phyloP scores from a whole-genome alignment of 495 filamentous ascomycete species.

The Tuber indicum region DNA sequence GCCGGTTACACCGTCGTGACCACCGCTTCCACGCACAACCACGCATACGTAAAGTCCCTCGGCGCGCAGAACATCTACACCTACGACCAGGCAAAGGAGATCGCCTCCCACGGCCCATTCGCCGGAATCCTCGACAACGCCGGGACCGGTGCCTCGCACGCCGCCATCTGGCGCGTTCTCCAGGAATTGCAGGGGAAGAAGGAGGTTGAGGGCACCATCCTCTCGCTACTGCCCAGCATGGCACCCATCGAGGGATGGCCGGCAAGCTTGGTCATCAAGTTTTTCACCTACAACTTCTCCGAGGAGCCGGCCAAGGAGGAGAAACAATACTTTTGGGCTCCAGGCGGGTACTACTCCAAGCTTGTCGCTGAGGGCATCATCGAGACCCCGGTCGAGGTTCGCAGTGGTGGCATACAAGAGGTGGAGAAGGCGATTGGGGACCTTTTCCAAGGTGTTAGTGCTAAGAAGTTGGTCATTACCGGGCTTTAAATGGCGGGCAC shows the following conservation, averaged over 20 bases:
- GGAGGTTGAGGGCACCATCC: neutral
- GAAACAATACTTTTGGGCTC: slow-evolving; percentile 6
- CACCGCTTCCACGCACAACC: slow-evolving; percentile 42
- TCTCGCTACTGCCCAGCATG: slow-evolving; percentile 9
- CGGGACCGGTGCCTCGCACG: slow-evolving; percentile 8
- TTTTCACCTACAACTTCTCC: neutral
- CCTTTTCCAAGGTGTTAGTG: slow-evolving; percentile 16
- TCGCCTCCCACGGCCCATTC: slow-evolving; percentile 15
- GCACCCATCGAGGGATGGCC: neutral
- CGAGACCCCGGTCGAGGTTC: slow-evolving; percentile 18
- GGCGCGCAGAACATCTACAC: slow-evolving; percentile 32
- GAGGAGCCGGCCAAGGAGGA: neutral
- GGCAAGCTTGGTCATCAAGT: neutral
- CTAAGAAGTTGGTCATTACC: slow-evolving; percentile 15
- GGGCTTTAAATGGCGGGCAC: neutral
- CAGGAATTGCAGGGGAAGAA: slow-evolving; percentile 1
- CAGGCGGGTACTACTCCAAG: neutral
- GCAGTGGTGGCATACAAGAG: slow-evolving; percentile 9
- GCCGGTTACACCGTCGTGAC: slow-evolving; percentile 44
- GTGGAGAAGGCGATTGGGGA: slow-evolving; percentile 8
- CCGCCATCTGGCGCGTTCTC: slow-evolving; percentile 14
- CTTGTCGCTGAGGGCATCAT: slow-evolving; percentile 7
- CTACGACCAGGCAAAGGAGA: slow-evolving; percentile 18
- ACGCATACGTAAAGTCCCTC: slow-evolving; percentile 36
- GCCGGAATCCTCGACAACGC: slow-evolving; percentile 15